Conservation (phyloP, 164 flowering plant genomes). For the Vitis riparia region DNA sequence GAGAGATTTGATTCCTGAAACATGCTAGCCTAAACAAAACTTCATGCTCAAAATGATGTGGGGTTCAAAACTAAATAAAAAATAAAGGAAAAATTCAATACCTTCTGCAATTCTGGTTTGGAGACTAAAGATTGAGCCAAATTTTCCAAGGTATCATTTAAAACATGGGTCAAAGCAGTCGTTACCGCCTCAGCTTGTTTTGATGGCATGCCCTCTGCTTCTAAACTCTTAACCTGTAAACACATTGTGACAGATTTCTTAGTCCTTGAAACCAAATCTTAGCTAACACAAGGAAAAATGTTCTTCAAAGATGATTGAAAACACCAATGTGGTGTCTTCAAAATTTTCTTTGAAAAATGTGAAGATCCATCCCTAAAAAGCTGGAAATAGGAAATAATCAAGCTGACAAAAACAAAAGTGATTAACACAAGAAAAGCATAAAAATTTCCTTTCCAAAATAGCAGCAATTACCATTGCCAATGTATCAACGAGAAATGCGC, state of each 20-base stretch:
- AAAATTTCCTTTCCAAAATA: too few species aligned
- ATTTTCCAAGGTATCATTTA: constrained; percentile 79
- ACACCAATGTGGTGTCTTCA: background rate
- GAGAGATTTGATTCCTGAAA: constrained; percentile 58
- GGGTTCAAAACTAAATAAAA: too few species aligned
- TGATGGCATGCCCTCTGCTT: constrained; percentile 70
- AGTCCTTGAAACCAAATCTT: too few species aligned
- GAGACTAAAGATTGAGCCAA: constrained; percentile 61
- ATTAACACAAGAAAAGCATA: background rate
- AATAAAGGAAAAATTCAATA: constrained; percentile 10
- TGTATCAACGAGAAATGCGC: constrained; percentile 79
- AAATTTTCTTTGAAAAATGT: background rate
- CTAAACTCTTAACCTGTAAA: constrained; percentile 67
- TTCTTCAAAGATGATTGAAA: background rate
- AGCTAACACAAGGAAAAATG: too few species aligned
- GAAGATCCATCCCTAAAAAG: too few species aligned
- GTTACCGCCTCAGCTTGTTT: constrained; percentile 91
- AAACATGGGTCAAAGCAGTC: constrained; percentile 66
- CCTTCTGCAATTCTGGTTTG: constrained; percentile 75
- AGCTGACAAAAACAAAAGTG: too few species aligned
- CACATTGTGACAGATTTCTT: background rate
- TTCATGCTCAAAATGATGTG: background rate
- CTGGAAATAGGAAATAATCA: too few species aligned
- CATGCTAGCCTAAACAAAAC: constrained; percentile 44
- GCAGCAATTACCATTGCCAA: constrained; percentile 51